These are phyloP conservation scores for Talaromyces sp. DNA, from an alignment of 2,329 filamentous ascomycete species.

Conservation along the genomic window DNA sequence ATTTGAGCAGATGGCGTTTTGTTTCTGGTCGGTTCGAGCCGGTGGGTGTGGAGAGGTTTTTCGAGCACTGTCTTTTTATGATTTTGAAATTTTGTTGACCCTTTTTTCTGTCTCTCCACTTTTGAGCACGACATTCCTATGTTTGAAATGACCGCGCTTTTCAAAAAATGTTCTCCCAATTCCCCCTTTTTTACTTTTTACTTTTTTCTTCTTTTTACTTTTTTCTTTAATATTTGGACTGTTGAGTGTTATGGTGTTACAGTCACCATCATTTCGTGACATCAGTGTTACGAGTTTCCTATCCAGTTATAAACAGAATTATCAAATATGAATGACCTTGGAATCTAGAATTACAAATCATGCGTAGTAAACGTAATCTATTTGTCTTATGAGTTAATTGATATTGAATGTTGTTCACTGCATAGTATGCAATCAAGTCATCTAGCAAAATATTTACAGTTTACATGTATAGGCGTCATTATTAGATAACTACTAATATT, in stretches of 20 bases:
- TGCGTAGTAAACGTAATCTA: background rate
- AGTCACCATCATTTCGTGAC: background rate
- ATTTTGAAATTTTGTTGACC: background rate
- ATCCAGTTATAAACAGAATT: background rate
- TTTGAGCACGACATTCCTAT: background rate
- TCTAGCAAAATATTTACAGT: too few relatives aligned
- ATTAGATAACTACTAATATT: too few relatives aligned
- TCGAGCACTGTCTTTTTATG: background rate
- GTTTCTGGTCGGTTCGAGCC: background rate
- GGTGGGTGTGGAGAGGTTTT: background rate
- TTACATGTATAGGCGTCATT: too few relatives aligned
- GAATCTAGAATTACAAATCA: background rate
- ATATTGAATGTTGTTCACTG: too few relatives aligned
- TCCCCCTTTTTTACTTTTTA: background rate
- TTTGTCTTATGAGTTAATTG: too few relatives aligned
- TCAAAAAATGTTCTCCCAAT: background rate
- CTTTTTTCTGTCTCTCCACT: background rate
- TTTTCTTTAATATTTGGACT: background rate
- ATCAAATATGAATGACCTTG: background rate
- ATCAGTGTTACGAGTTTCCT: background rate
- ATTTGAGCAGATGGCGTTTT: slow-evolving; percentile 1
- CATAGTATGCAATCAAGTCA: too few relatives aligned
- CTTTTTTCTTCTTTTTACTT: background rate
- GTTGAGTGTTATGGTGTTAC: background rate
- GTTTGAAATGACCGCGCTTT: background rate